A percentile compares a stretch with the other conserved stretches of the same genome.
Conservation (phyloP, 257 asterid genomes). For the Solanum chaucha region DNA sequence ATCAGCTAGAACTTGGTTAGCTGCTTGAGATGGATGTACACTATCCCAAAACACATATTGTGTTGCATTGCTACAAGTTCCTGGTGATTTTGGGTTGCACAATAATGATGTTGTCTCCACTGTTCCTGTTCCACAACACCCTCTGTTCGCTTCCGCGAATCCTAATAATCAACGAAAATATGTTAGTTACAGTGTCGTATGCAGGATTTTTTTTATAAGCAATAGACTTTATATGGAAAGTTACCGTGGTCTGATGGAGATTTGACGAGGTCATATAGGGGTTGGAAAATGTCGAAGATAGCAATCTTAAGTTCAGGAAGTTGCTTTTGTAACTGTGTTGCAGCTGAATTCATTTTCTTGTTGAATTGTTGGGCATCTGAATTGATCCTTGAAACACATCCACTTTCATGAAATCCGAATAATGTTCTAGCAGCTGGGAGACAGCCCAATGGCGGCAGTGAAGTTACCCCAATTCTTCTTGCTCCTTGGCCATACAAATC, state of each 20-base stretch:
- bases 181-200: background rate
- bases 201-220: background rate
- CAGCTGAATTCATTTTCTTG: slow-evolving; percentile 60
- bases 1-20: slow-evolving; percentile 70
- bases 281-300: slow-evolving; percentile 71
- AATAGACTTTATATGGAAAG: background rate
- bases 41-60: slow-evolving; percentile 91
- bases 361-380: slow-evolving; percentile 70
- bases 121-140: slow-evolving; percentile 89
- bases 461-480: slow-evolving; percentile 79
- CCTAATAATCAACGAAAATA: slow-evolving; percentile 23
- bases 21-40: slow-evolving; percentile 93
- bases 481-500: slow-evolving; percentile 72
- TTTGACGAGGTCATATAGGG: slow-evolving; percentile 56
- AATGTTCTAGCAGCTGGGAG: slow-evolving; percentile 75
- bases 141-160: slow-evolving; percentile 62
- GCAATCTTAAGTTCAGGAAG: slow-evolving; percentile 61
- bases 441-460: slow-evolving; percentile 94
- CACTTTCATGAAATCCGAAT: slow-evolving; percentile 61
- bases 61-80: slow-evolving; percentile 70
- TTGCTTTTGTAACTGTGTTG: slow-evolving; percentile 51
- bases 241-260: slow-evolving; percentile 55
- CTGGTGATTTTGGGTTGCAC: slow-evolving; percentile 67
- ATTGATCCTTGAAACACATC: slow-evolving; percentile 65
- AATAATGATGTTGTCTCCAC: slow-evolving; percentile 62